Conservation (phyloP, 2,329 filamentous ascomycete genomes). For the Cercospora beticola region DNA sequence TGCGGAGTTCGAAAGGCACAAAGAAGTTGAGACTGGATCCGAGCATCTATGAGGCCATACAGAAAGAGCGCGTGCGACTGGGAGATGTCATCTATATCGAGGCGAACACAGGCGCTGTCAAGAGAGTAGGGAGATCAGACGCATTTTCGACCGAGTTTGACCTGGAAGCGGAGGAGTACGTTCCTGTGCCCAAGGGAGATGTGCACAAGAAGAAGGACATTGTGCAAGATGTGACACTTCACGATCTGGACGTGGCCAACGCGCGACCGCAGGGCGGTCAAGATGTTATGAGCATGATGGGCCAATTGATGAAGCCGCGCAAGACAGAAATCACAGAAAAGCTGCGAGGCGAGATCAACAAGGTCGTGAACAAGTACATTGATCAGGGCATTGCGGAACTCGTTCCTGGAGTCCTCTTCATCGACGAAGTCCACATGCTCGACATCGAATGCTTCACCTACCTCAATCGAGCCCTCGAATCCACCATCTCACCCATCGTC, state of each 20-base stretch:
- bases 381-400: conserved; percentile 97
- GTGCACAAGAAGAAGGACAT: conserved; percentile 99
- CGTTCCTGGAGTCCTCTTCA: conserved; percentile 97
- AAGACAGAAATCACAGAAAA: conserved; percentile 99
- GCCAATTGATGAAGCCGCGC: conserved; percentile 98
- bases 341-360: conserved; percentile 93
- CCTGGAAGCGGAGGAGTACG: conserved; percentile 97
- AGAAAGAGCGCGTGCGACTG: conserved; percentile 93
- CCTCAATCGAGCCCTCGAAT: conserved; percentile 96
- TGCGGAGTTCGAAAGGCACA: conserved; percentile 93
- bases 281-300: conserved; percentile 99
- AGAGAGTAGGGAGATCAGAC: conserved; percentile 91
- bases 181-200: conserved; percentile 96
- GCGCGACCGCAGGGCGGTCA: conserved; percentile 93
- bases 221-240: conserved; percentile 95
- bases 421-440: conserved; percentile 99
- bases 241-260: conserved; percentile 95
- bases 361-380: conserved; percentile 98
- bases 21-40: conserved; percentile 97
- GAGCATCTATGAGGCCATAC: conserved; percentile 98
- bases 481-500: conserved; percentile 90
- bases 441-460: conserved; percentile 99
- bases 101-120: conserved; percentile 97
- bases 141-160: conserved; percentile 98
- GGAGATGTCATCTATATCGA: conserved; percentile 99